Evolutionary conservation across 176 grass and related monocot species (phyloP).

Genomic region (Guadua angustifolia): DNA sequence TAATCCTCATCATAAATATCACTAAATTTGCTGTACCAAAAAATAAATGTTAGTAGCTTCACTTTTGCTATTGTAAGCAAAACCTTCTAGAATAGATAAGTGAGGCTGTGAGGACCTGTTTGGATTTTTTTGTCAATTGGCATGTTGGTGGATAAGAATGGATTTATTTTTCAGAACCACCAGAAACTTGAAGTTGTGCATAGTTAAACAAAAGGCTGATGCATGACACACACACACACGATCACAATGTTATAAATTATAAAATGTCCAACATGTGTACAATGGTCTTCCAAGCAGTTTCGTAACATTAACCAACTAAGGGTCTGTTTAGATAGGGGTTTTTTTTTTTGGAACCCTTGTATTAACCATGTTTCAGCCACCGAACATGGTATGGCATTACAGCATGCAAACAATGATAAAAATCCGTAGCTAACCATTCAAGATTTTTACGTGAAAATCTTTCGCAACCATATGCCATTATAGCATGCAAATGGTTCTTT

Average conservation of each 20-base stretch:
- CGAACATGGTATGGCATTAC: conserved; percentile 1
- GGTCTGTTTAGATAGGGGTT: neutral
- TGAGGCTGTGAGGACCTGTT: neutral
- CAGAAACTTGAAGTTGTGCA: conserved; percentile 4
- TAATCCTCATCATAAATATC: conserved; percentile 93
- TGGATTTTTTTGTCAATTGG: conserved; percentile 4
- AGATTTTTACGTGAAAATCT: conserved; percentile 15
- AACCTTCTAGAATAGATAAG: neutral
- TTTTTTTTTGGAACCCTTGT: neutral
- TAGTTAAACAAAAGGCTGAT: neutral
- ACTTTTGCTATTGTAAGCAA: neutral
- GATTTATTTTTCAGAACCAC: conserved; percentile 8
- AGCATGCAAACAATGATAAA: neutral
- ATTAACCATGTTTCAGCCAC: neutral
- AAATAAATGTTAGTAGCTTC: conserved; percentile 28
- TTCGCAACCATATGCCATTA: neutral
- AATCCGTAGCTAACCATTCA: neutral
- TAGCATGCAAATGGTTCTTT: neutral
- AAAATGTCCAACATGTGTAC: neutral
- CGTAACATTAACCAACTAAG: neutral
- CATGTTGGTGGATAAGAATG: neutral
- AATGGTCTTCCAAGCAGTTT: neutral
- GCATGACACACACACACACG: neutral
- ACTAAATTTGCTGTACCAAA: conserved; percentile 83
- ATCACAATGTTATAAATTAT: conserved; percentile 7